Evolutionary conservation across 2,329 filamentous ascomycete genomes (phyloP), one percentile per base, ranked within the genome.

Genomic region (Parastagonospora nodorum): DNA sequence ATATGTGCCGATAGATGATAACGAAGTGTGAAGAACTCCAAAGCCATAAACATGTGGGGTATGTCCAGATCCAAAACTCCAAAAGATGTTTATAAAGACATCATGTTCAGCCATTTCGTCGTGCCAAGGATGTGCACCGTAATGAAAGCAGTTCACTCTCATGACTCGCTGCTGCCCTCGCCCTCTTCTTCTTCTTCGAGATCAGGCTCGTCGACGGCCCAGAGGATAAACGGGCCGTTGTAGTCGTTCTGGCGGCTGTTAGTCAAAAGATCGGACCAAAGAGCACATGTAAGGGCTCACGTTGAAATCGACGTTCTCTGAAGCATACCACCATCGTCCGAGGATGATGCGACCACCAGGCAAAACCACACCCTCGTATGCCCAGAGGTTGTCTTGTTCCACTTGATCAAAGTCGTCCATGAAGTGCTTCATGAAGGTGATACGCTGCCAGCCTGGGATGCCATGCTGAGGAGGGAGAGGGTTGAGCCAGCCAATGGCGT

Each of bases 381-480:
- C 78, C 76, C 77, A 80, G 2, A 79, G 63, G 12, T 65, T 60
- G n/a, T 74, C 71, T 24, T 72, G 66, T 45, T 68, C 47, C 5
- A 55, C 16, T 3, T 69, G 48, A 0, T 69, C 53, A 8, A 68
- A 50, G 7, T 69, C 60, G 11, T 75, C 65, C 1, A 55, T 45
- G 54, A 74, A 78, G 55, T 80, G 80, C 63, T 81, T 82, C 75
- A 84, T 79, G 70, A 84, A 78, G 0, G 76, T 80, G 48, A 84
- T 69, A 29, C 81, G 75, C 67, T 82, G 78, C 73, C 79, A 84
- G 15, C 82, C 82, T 0, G 77, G 75, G 10, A 84, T 78, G 0
- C 55, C 64, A 11, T 50, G 52, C 55, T 84, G 82, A 2, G 69
- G 58, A 0, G 78, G 78, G 1, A 84, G 65, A 0, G 76, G 67